Percentiles rank a stretch among this genome's conserved stretches.
Evolutionary conservation across 2,329 filamentous ascomycete genomes (phyloP).

Genomic region (Fusarium globosum): DNA sequence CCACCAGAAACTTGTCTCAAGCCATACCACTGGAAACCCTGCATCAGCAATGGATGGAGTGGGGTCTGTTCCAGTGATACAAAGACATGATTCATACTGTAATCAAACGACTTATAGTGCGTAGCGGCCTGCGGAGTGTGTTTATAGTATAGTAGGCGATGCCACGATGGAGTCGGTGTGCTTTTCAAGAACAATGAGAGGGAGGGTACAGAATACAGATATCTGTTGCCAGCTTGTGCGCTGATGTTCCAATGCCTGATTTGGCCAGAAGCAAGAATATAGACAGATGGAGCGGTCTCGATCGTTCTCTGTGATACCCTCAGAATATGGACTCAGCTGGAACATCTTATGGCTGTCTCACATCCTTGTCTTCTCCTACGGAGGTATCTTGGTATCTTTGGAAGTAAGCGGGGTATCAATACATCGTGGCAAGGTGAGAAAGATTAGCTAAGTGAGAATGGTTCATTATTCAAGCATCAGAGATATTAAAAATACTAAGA

Average conservation of each 20-base stretch:
- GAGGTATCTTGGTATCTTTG: neutral
- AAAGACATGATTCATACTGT: neutral
- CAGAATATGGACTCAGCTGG: neutral
- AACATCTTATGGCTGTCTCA: neutral
- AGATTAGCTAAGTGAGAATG: neutral
- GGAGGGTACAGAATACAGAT: neutral
- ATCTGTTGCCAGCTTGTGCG: neutral
- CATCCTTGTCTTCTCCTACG: accelerated
- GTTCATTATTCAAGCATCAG: too few relatives aligned
- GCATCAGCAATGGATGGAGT: neutral
- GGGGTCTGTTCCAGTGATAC: neutral
- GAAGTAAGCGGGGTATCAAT: neutral
- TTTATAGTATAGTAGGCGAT: neutral
- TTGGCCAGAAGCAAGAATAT: neutral
- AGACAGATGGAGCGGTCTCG: neutral
- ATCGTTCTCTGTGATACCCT: neutral
- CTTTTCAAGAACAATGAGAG: neutral
- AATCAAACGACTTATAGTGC: neutral
- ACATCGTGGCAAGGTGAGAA: neutral
- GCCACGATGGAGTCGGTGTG: neutral
- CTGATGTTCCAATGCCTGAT: accelerated
- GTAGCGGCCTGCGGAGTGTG: accelerated
- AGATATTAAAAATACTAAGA: too few relatives aligned
- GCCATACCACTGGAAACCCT: neutral
- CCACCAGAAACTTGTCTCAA: neutral